phyloP scores from a whole-genome alignment of 768 basidiomycete species.

The Lactifluus pinguis region DNA sequence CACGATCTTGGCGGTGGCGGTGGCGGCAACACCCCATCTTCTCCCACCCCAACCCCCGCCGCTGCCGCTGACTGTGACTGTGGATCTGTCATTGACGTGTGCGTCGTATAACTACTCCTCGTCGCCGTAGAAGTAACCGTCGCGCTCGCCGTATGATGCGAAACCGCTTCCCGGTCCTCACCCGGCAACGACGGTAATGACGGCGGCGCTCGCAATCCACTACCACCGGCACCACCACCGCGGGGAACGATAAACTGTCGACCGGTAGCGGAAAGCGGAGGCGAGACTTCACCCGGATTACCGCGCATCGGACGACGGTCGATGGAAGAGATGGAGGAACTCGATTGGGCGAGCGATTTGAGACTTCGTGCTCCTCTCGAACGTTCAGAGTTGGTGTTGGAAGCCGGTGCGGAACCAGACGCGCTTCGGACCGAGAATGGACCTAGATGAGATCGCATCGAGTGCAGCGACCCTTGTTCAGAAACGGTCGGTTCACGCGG shows the following conservation, averaged over 20 bases:
- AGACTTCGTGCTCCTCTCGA: constrained; percentile 30
- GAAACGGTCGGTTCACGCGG: constrained; percentile 37
- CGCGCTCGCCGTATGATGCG: constrained; percentile 1
- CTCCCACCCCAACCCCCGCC: neutral
- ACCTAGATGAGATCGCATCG: constrained; percentile 48
- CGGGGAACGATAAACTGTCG: constrained; percentile 3
- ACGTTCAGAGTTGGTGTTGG: constrained; percentile 38
- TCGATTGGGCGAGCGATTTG: constrained; percentile 37
- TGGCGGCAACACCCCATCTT: neutral
- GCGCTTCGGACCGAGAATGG: constrained; percentile 39
- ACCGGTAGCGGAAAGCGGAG: constrained; percentile 27
- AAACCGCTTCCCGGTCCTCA: neutral
- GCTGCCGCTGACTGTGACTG: neutral
- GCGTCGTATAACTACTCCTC: constrained; percentile 28
- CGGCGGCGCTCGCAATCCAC: no score
- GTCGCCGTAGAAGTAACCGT: constrained; percentile 24
- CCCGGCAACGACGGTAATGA: neutral
- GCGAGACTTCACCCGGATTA: constrained; percentile 20
- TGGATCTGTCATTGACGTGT: constrained; percentile 26
- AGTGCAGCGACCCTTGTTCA: constrained; percentile 58
- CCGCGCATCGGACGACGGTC: constrained; percentile 28
- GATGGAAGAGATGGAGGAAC: constrained; percentile 48
- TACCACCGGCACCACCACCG: no score
- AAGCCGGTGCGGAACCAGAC: constrained; percentile 41
- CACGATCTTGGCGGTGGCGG: neutral